Base-by-base conservation (phyloP, 1,284 basidiomycete genomes). In the Austroboletus olivaceoglutinosus region DNA sequence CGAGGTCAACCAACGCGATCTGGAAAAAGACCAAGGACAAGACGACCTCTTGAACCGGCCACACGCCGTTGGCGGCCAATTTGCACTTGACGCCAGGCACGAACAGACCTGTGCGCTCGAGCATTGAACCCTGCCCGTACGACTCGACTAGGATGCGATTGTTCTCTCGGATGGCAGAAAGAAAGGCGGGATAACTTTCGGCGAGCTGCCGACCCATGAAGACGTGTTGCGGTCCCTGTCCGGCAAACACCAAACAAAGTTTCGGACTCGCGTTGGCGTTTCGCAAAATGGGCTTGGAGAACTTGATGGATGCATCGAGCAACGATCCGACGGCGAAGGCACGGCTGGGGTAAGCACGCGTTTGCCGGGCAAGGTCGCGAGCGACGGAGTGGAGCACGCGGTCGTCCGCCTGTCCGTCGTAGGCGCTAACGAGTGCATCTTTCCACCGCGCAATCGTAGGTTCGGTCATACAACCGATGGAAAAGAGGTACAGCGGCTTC, bases 191-290 rank as follows among this genome's bases (percentile, higher is more conserved):
- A 36, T 62, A 65, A 16, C 44, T 54, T 34, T 62, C 63, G 9
- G 67, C 56, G 5, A 65, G 63, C 23, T 69, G 65, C 40, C 67
- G 65, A 48, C 64, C 64, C 64, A 65, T 69, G 47, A 56, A 64
- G 25, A 67, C 9, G 39, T 70, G 66, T 29, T 68, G 60, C 5
- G 62, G 60, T 33, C 65, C 65, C 41, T 68, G 64, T 9, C 65
- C 65, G 23, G 64, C 43, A 37, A 64, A 68, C 3, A 66, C 67
- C 38, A 62, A 48, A 41, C 70, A 70, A 30, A 68, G 62, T 46
- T 67, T 65, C 0, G 63, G 65, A 16, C 55, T 58, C 8, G 45
- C 30, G 13, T 52, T 43, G 1, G 47, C 43, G 22, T 65, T 57
- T 18, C 61, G 58, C 38, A 65, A 37, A 18, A 63, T 53, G 16